phyloP scores from a whole-genome alignment of 371 early-diverging fungal genomes.

The Mucor mucedo region DNA sequence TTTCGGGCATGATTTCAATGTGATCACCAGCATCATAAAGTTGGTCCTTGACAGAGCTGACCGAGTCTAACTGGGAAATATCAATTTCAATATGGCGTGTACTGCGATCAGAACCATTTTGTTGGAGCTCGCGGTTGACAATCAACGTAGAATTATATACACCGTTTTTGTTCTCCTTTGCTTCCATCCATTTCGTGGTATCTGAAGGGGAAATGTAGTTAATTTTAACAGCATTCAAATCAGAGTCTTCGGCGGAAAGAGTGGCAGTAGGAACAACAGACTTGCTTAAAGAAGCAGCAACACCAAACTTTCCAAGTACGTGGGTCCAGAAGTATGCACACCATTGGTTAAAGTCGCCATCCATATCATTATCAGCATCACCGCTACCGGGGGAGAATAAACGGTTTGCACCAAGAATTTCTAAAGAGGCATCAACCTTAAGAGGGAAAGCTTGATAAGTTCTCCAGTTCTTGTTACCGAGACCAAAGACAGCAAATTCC shows the following conservation, averaged over 20 bases:
- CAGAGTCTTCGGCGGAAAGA: slow-evolving; percentile 9
- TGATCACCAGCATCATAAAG: slow-evolving; percentile 62
- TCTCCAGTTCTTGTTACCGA: slow-evolving; percentile 65
- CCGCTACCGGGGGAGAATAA: slow-evolving; percentile 50
- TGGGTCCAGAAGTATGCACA: slow-evolving; percentile 52
- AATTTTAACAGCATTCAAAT: slow-evolving; percentile 23
- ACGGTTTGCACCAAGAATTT: slow-evolving; percentile 56
- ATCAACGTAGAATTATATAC: slow-evolving; percentile 30
- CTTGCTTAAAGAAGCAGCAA: slow-evolving; percentile 35
- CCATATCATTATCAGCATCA: slow-evolving; percentile 60
- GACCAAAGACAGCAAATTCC: slow-evolving; percentile 59
- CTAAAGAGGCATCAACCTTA: slow-evolving; percentile 38
- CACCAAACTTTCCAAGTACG: slow-evolving; percentile 35
- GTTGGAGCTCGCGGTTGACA: slow-evolving; percentile 43
- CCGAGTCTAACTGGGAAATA: slow-evolving; percentile 30
- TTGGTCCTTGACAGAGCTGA: slow-evolving; percentile 17
- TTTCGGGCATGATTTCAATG: slow-evolving; percentile 59
- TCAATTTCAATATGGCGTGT: slow-evolving; percentile 59
- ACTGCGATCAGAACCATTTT: slow-evolving; percentile 38
- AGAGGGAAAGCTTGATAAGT: slow-evolving; percentile 63
- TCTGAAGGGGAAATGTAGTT: slow-evolving; percentile 36
- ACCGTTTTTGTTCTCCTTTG: slow-evolving; percentile 35
- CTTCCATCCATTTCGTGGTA: slow-evolving; percentile 36
- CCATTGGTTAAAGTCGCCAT: slow-evolving; percentile 54
- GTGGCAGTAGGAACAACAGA: slow-evolving; percentile 43